Evolutionary conservation across 2,329 filamentous ascomycete genomes (phyloP), one percentile per base, ranked within the genome.

Genomic region (Byssochlamys sp.): DNA sequence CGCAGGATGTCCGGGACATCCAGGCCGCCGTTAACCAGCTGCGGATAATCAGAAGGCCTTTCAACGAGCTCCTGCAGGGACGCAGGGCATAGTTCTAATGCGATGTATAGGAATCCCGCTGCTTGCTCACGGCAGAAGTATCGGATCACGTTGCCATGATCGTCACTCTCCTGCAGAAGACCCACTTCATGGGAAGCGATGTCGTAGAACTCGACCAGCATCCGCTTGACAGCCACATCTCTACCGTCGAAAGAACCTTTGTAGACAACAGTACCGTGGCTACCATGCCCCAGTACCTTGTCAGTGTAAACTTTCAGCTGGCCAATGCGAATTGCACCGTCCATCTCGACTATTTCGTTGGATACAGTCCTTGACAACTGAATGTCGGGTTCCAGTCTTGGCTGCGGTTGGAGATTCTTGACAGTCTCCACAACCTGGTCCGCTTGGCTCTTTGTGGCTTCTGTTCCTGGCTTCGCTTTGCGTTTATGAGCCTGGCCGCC

Each of bases 181-280:
- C 88, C 88, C 1, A 96, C 95, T 74, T 99, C 94, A 67, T 96
- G 91, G 10, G 90, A 91, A 0, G 94, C 94, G 64, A 99, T 89
- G 62, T 96, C 92, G 70, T 91, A 96, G 66, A 96, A 96, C 64
- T 96, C 90, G 33, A 92, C 90, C 60, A 97, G 80, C 90, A 99
- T 95, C 33, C 94, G 85, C 78, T 99, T 99, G 53, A 99, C 90
- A 1, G 94, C 94, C 27, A 99, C 92, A 51, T 91, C 88, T 54
- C 91, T 87, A 26, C 91, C 91, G 71, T 95, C 94, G 70, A 95
- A 97, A 56, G 86, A 89, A n/a, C 94, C 94, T 53, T 90, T 87
- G 71, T 94, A 97, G 0, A 99, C 94, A 55, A 95, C 85, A 0
- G 94, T 99, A n/a, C 94, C 94, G 69, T 96, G 95, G 71, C 92